Evolutionary conservation across 768 basidiomycete genomes (phyloP).

Genomic region (Phylloporus sp.): DNA sequence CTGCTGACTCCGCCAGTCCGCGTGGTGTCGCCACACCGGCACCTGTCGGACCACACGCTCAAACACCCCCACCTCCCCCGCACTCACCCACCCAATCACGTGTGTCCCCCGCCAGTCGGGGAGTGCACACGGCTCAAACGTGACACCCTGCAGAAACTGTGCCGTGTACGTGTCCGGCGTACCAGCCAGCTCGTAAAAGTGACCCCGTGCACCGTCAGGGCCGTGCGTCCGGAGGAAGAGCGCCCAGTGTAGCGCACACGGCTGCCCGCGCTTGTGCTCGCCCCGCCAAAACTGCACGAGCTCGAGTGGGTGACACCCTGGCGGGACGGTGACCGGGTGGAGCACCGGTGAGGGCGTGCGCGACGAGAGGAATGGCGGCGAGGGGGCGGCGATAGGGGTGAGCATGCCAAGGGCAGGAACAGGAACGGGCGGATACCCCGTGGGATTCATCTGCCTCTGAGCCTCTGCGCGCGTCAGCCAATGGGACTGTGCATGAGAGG

Average conservation of each 20-base stretch:
- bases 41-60: slow-evolving; percentile 14
- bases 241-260: slow-evolving; percentile 26
- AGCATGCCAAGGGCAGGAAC: not conserved
- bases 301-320: slow-evolving; percentile 21
- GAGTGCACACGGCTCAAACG: slow-evolving; percentile 8
- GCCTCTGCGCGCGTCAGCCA: not conserved
- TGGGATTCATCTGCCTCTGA: not conserved
- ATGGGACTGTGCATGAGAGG: too few relatives aligned
- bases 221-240: slow-evolving; percentile 25
- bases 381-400: not conserved
- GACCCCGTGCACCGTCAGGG: slow-evolving; percentile 7
- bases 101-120: slow-evolving; percentile 25
- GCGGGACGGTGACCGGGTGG: slow-evolving; percentile 13
- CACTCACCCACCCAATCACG: slow-evolving; percentile 20
- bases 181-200: slow-evolving; percentile 28
- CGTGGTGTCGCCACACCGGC: slow-evolving; percentile 14
- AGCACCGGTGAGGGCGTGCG: slow-evolving; percentile 5
- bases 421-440: not conserved
- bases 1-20: slow-evolving; percentile 25
- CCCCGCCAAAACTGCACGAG: slow-evolving; percentile 30
- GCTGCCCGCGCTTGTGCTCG: slow-evolving; percentile 7
- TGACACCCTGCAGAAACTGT: slow-evolving; percentile 4
- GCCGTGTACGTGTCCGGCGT: slow-evolving; percentile 24
- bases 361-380: not conserved
- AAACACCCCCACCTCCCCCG: slow-evolving; percentile 10